These are phyloP conservation scores for Carpinus viminea DNA, from an alignment of 306 rosid species.

Conservation along the genomic window DNA sequence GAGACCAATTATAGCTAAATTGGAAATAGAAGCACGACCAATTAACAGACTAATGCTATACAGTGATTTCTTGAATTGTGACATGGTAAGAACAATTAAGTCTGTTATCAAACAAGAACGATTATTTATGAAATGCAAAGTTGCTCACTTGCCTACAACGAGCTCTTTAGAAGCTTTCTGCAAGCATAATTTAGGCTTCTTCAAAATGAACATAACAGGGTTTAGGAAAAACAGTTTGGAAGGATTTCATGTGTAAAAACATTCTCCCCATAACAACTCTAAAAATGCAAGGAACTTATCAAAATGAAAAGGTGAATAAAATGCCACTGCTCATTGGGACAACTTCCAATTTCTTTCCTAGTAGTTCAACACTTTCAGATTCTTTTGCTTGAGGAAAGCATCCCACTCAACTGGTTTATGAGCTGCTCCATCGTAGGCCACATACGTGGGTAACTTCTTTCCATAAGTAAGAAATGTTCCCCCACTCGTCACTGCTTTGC, in stretches of 20 bases:
- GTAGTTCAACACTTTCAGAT: no score
- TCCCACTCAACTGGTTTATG: not conserved
- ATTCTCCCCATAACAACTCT: no score
- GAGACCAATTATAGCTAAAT: not conserved
- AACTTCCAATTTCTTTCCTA: no score
- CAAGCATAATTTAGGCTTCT: no score
- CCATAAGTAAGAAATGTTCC: slow-evolving; percentile 7
- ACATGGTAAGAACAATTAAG: not conserved
- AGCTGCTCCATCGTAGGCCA: slow-evolving; percentile 10
- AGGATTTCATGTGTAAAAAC: no score
- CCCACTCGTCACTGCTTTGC: slow-evolving; percentile 7
- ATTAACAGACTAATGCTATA: not conserved
- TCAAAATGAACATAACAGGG: no score
- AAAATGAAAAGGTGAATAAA: no score
- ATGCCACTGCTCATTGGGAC: no score
- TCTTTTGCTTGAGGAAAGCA: no score
- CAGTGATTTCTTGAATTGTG: not conserved
- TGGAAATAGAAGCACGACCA: not conserved
- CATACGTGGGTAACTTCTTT: not conserved
- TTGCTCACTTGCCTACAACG: not conserved
- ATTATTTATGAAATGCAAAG: not conserved
- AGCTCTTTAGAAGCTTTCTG: no score
- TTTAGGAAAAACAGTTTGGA: no score
- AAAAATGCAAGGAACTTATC: no score
- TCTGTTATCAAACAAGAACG: not conserved